A percentile compares a stretch with the other conserved stretches of the same genome.
Evolutionary conservation across 1,284 basidiomycete species (phyloP).

Genomic region (Tilletia setariae): DNA sequence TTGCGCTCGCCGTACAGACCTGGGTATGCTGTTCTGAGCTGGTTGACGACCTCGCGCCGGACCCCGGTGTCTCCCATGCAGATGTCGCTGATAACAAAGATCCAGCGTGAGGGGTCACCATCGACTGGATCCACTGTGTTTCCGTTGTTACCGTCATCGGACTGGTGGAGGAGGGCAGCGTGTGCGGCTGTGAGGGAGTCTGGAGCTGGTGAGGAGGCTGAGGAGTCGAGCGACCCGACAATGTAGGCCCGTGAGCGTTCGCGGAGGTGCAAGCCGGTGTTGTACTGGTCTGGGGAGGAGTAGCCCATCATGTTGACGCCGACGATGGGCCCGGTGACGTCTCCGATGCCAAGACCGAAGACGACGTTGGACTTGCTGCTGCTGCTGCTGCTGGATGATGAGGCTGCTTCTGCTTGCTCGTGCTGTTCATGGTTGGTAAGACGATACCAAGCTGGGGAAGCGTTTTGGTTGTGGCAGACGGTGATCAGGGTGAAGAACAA

Average conservation of each 20-base stretch:
- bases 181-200: neutral
- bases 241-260: slow-evolving; percentile 74
- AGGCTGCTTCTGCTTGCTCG: no score
- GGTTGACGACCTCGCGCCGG: slow-evolving; percentile 66
- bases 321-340: slow-evolving; percentile 66
- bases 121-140: slow-evolving; percentile 57
- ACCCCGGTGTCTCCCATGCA: slow-evolving; percentile 69
- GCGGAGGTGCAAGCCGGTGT: slow-evolving; percentile 75
- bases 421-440: no score
- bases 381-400: neutral
- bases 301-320: slow-evolving; percentile 66
- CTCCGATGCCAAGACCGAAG: slow-evolving; percentile 63
- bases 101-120: slow-evolving; percentile 60
- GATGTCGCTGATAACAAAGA: slow-evolving; percentile 72
- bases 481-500: neutral
- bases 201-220: neutral
- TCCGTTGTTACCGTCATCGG: neutral
- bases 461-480: neutral
- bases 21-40: slow-evolving; percentile 63
- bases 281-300: slow-evolving; percentile 66
- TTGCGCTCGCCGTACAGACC: slow-evolving; percentile 69
- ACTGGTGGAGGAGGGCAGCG: neutral
- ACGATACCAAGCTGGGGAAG: no score
- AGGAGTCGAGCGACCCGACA: slow-evolving; percentile 58
- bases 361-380: slow-evolving; percentile 17